Base-by-base conservation (phyloP, 2,329 filamentous ascomycete species). In the Cordyceps pruinosa region DNA sequence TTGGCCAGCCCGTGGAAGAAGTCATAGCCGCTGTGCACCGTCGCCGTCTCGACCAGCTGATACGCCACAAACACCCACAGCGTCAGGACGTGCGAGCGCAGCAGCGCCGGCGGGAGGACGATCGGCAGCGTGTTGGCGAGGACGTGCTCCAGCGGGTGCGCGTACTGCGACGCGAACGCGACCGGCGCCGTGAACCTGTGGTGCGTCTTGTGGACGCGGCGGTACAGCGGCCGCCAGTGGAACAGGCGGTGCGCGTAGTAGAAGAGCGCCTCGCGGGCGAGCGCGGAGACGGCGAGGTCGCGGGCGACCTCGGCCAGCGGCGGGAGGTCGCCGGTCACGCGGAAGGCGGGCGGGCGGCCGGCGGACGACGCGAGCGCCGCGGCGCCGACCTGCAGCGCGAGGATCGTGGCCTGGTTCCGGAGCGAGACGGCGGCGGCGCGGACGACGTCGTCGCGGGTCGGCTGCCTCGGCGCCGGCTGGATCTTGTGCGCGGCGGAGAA, bases 21-120 rank as follows among this genome's bases (percentile, higher is more conserved):
- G 52, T 83, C 79, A 64, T 80, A 83, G 7, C 81, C 82, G 59
- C 78, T 81, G 65, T 84, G 80, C 55, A 82, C 80, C 1, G 75
- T 78, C 4, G 73, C 70, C 45, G 81, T 82, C 65, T 82, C 77
- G 2, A 78, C 58, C 5, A 83, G 69, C 66, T 77, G 75, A 15
- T 69, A 72, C 0, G 70, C 73, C 44, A 81, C 60, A 59, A 80
- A 83, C 1, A 66, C 60, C 77, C 77, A 81, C 63, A 78, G 72
- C 0, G 79, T 80, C n/a, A 83, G 41, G 5, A 83, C 67, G 59
- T 84, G 80, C 2, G 74, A 68, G 4, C 67, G 59, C 15, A 82
- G 62, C 1, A 80, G 48, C 59, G 76, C 60, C 3, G 78, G 75
- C 9, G 79, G 79, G 32, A 82, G 65, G 1, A 70, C 71, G 3